These are phyloP conservation scores for Hordeum vulgare DNA, from an alignment of 176 grass and related monocot species.

Conservation along the genomic window DNA sequence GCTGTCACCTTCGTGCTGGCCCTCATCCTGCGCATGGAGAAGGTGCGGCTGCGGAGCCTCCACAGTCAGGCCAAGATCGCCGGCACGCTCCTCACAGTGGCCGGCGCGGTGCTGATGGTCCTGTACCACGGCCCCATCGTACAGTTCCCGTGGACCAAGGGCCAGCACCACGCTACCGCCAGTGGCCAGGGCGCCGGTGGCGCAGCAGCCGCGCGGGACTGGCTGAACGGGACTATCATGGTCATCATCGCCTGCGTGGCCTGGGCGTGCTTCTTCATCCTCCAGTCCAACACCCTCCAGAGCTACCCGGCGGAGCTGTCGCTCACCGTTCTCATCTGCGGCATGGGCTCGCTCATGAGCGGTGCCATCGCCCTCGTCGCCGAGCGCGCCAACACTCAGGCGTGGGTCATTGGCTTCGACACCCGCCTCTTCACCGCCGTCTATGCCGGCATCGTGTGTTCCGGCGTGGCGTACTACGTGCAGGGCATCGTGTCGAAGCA, in stretches of 20 bases:
- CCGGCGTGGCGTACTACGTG: conserved; percentile 87
- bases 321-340: conserved; percentile 69
- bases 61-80: conserved; percentile 86
- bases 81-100: conserved; percentile 58
- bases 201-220: conserved; percentile 4
- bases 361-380: conserved; percentile 52
- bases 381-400: conserved; percentile 48
- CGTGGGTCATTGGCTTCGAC: conserved; percentile 85
- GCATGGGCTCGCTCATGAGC: conserved; percentile 58
- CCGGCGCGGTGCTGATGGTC: conserved; percentile 85
- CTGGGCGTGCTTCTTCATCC: conserved; percentile 82
- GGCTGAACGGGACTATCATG: conserved; percentile 67
- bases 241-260: conserved; percentile 49
- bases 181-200: neutral
- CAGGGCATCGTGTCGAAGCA: conserved; percentile 71
- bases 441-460: conserved; percentile 85
- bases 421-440: conserved; percentile 72
- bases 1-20: conserved; percentile 76
- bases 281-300: conserved; percentile 67
- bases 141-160: conserved; percentile 65
- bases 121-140: conserved; percentile 70
- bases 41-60: conserved; percentile 43
- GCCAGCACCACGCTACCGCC: conserved; percentile 17
- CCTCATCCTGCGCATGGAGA: conserved; percentile 65
- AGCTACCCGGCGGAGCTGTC: conserved; percentile 75